phyloP scores from a whole-genome alignment of 176 grass and related monocot genomes.

The Aechmea fasciata region DNA sequence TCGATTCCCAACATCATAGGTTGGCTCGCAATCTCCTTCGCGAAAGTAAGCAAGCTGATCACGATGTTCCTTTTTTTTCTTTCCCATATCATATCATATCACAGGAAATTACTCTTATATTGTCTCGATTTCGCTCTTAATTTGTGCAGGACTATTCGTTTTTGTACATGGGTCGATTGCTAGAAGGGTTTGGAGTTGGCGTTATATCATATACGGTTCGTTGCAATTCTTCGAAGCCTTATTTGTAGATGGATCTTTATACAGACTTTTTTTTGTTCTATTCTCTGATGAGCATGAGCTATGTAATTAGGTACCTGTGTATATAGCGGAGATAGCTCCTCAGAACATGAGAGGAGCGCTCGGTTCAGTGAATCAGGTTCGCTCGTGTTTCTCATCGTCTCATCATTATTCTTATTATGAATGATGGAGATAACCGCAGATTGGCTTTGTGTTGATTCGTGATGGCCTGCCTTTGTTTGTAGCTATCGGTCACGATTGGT shows the following conservation, averaged over 20 bases:
- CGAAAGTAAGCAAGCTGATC: slow-evolving; percentile 40
- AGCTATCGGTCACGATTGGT: slow-evolving; percentile 80
- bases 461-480: neutral
- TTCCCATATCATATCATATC: neutral
- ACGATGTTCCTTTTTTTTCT: neutral
- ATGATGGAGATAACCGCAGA: neutral
- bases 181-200: slow-evolving; percentile 87
- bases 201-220: slow-evolving; percentile 74
- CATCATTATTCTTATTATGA: no score
- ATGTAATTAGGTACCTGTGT: slow-evolving; percentile 58
- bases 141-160: slow-evolving; percentile 65
- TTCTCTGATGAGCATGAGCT: slow-evolving; percentile 1
- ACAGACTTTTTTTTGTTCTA: neutral
- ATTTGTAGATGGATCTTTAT: neutral
- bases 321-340: slow-evolving; percentile 91
- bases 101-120: no score
- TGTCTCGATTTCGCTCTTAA: neutral
- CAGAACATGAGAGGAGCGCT: slow-evolving; percentile 86
- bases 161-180: slow-evolving; percentile 78
- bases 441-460: neutral
- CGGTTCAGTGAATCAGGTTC: slow-evolving; percentile 79
- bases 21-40: slow-evolving; percentile 82
- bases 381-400: neutral
- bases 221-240: neutral
- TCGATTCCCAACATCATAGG: slow-evolving; percentile 86